phyloP scores from a whole-genome alignment of 1,139 yeast genomes.

The Pneumocystis jirovecii region DNA sequence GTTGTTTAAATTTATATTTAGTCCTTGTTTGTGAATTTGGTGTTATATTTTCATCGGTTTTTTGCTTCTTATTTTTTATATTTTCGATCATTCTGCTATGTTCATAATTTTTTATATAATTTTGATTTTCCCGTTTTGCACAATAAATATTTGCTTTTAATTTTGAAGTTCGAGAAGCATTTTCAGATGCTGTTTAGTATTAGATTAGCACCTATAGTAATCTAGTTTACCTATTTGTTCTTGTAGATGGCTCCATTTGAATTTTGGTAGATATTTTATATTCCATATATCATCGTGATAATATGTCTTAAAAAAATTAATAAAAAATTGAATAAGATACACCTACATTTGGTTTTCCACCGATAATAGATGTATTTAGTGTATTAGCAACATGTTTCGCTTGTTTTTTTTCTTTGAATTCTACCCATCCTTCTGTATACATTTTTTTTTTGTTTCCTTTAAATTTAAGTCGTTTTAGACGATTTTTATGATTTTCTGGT shows the following conservation, averaged over 20 bases:
- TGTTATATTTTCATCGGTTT: not conserved
- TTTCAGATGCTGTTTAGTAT: conserved; percentile 50
- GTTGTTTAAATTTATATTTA: not conserved
- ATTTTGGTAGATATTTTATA: conserved; percentile 74
- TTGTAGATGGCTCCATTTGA: conserved; percentile 90
- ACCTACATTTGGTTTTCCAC: conserved; percentile 49
- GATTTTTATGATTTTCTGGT: conserved; percentile 60
- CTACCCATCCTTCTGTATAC: conserved; percentile 96
- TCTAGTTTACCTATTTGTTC: conserved; percentile 38
- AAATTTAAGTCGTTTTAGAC: conserved; percentile 55
- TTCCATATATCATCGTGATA: conserved; percentile 90
- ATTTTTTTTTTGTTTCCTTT: conserved; percentile 91
- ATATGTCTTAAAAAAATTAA: conserved; percentile 24
- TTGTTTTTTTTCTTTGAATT: conserved; percentile 63
- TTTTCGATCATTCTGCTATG: conserved; percentile 64
- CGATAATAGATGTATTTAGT: conserved; percentile 73
- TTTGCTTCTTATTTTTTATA: conserved; percentile 35
- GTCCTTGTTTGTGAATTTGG: not conserved
- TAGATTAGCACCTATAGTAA: not conserved
- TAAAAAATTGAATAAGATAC: conserved; percentile 32
- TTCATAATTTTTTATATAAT: conserved; percentile 71
- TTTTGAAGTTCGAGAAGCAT: conserved; percentile 76
- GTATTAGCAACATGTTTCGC: conserved; percentile 83
- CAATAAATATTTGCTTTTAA: conserved; percentile 77
- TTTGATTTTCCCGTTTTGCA: conserved; percentile 73